Conservation (phyloP, 257 asterid species). For the Linderniella brevidens region DNA sequence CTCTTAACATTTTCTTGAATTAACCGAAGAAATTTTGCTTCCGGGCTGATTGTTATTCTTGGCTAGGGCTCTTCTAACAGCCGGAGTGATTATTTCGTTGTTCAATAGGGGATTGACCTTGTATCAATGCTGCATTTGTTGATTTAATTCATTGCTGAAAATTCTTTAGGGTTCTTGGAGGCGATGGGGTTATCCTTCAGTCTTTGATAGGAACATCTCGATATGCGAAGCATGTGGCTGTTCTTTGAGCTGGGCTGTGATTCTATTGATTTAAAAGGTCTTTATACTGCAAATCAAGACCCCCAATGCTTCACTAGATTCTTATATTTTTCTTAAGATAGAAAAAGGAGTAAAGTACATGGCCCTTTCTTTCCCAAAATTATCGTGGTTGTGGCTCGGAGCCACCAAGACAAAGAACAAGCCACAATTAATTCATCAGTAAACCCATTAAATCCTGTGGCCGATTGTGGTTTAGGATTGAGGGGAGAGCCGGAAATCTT, state of each 20-base stretch:
- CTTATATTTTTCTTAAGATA: too few species aligned
- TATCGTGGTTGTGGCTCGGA: constrained; percentile 63
- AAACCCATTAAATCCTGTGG: constrained; percentile 33
- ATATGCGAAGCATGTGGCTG: too few species aligned
- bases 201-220: too few species aligned
- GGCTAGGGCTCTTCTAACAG: constrained; percentile 7
- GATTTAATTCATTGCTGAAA: too few species aligned
- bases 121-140: too few species aligned
- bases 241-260: too few species aligned
- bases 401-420: constrained; percentile 64
- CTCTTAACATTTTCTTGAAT: background rate
- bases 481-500: constrained; percentile 45
- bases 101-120: background rate
- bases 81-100: constrained; percentile 7
- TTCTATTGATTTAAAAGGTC: too few species aligned
- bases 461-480: constrained; percentile 74
- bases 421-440: constrained; percentile 35
- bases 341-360: background rate
- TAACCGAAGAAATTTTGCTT: background rate
- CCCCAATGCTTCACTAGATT: too few species aligned
- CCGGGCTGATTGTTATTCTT: constrained; percentile 5
- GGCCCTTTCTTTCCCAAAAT: constrained; percentile 50
- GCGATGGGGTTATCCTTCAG: too few species aligned
- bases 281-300: too few species aligned
- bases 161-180: too few species aligned